These are phyloP conservation scores for Brassica carinata DNA, from an alignment of 345 rosid species.

Conservation along the genomic window DNA sequence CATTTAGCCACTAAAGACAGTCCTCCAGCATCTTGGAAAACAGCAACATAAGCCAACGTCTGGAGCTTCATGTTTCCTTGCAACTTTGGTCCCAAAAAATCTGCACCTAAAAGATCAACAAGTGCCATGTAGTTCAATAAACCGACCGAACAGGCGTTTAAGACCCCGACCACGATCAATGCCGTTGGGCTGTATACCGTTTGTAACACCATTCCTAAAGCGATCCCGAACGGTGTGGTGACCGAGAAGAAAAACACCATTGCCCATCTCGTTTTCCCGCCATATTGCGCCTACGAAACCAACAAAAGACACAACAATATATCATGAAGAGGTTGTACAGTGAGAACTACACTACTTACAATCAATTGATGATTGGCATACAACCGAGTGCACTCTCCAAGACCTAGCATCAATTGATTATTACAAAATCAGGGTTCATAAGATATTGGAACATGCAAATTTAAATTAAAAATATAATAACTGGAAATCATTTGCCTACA, in stretches of 20 bases:
- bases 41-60: conserved; percentile 38
- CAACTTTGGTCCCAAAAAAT: conserved; percentile 50
- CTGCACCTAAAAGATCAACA: conserved; percentile 52
- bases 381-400: conserved; percentile 41
- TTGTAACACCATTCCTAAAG: conserved; percentile 44
- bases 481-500: neutral
- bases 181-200: conserved; percentile 40
- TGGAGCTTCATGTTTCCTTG: conserved; percentile 43
- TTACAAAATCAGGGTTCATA: neutral
- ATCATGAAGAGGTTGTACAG: neutral
- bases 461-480: neutral
- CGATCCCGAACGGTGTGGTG: conserved; percentile 55
- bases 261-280: conserved; percentile 21
- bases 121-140: conserved; percentile 49
- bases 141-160: conserved; percentile 45
- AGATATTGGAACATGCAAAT: neutral
- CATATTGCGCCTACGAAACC: conserved; percentile 46
- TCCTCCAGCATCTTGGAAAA: conserved; percentile 44
- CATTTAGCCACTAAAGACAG: conserved; percentile 48
- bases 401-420: conserved; percentile 2
- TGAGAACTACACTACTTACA: neutral
- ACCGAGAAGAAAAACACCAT: conserved; percentile 48
- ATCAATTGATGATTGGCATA: neutral
- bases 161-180: conserved; percentile 46
- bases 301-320: neutral